Percentiles rank a stretch among this genome's conserved stretches.
phyloP scores from a whole-genome alignment of 139 green algal species.

The Picochlorum costavermella region DNA sequence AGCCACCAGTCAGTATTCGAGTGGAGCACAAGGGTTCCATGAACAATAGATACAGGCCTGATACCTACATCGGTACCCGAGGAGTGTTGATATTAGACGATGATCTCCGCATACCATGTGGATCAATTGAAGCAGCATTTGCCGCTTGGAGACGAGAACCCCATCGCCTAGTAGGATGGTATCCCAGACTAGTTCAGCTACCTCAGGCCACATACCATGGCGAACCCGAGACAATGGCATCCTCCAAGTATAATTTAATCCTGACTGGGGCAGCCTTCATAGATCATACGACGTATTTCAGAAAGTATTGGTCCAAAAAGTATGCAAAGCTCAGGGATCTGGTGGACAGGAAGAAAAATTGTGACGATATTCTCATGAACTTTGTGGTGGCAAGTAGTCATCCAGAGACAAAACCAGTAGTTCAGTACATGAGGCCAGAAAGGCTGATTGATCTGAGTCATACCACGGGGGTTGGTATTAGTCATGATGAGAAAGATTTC shows the following conservation, averaged over 20 bases:
- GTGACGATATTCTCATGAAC: slow-evolving; percentile 43
- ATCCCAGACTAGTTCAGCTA: slow-evolving; percentile 20
- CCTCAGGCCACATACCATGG: slow-evolving; percentile 15
- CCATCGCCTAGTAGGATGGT: slow-evolving; percentile 30
- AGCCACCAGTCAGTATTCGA: slow-evolving; percentile 33
- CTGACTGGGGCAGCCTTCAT: slow-evolving; percentile 42
- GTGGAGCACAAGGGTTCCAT: slow-evolving; percentile 33
- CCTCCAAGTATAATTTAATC: slow-evolving; percentile 33
- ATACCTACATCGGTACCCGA: slow-evolving; percentile 19
- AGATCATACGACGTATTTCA: slow-evolving; percentile 23
- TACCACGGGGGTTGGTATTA: slow-evolving; percentile 4
- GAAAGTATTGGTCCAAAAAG: slow-evolving; percentile 21
- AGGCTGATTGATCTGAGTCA: slow-evolving; percentile 5
- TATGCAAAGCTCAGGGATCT: slow-evolving; percentile 4
- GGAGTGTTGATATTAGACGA: slow-evolving; percentile 39
- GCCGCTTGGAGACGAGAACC: slow-evolving; percentile 16
- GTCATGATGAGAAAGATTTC: slow-evolving; percentile 7
- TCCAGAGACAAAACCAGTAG: background rate
- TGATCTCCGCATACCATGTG: slow-evolving; percentile 38
- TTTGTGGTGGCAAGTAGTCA: slow-evolving; percentile 32
- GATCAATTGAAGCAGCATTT: slow-evolving; percentile 29
- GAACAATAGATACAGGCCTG: slow-evolving; percentile 42
- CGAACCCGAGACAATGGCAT: slow-evolving; percentile 12
- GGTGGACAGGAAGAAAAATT: slow-evolving; percentile 41
- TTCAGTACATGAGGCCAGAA: background rate